Evolutionary conservation across 805 yeast genomes (phyloP).

Genomic region (Metschnikowia hibisci): DNA sequence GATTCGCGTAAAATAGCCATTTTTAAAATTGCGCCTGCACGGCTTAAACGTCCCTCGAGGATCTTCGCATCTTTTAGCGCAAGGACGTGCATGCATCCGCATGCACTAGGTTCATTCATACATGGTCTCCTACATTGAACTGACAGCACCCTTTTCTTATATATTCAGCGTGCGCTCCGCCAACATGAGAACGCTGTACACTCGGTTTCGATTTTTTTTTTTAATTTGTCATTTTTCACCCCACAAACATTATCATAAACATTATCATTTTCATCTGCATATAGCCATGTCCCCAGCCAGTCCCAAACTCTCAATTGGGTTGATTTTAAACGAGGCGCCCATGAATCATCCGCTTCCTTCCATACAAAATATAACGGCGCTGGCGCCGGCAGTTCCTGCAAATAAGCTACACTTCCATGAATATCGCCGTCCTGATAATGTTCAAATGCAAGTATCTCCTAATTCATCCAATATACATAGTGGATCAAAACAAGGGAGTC

Average conservation of each 20-base stretch:
- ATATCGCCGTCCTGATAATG: no score
- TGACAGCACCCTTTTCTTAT: constrained; percentile 1
- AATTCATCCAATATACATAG: no score
- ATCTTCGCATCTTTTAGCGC: constrained; percentile 7
- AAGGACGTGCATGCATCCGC: constrained; percentile 3
- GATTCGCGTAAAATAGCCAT: constrained; percentile 1
- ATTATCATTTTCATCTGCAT: no score
- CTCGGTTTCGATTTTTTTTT: no score
- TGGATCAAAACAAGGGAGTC: no score
- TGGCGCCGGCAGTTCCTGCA: not conserved
- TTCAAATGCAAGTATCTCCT: no score
- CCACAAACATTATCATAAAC: not conserved
- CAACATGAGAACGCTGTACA: not conserved
- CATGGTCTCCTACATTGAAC: not conserved
- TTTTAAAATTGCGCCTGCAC: constrained; percentile 1
- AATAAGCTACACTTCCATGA: not conserved
- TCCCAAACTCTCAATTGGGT: constrained; percentile 9
- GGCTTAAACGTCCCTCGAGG: constrained; percentile 6
- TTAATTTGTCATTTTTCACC: no score
- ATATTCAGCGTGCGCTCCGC: not conserved
- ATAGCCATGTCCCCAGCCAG: constrained; percentile 3
- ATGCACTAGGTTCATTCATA: not conserved
- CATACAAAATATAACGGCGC: not conserved
- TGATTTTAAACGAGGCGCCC: constrained; percentile 10
- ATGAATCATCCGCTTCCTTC: not conserved